Percentiles rank a stretch among this genome's conserved stretches.
phyloP scores from a whole-genome alignment of 257 asterid genomes.

The Solanum etuberosum region DNA sequence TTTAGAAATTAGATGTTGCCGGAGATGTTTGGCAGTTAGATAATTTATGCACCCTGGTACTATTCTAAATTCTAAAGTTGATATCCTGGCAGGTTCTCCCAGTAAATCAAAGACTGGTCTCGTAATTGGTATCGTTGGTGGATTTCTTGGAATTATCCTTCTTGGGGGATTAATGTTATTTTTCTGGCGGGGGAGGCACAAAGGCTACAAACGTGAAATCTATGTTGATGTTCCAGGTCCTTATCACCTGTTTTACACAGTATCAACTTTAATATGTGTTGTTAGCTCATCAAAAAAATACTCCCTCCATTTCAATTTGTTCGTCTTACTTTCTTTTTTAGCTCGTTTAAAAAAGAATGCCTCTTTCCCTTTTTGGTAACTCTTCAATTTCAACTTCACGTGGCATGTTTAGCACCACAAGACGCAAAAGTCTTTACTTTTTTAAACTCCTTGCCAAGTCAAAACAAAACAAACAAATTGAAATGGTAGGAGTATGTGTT shows the following conservation, averaged over 20 bases:
- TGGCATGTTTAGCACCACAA: background rate
- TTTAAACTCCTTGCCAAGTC: background rate
- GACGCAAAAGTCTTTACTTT: background rate
- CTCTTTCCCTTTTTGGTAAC: background rate
- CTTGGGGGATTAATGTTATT: constrained; percentile 49
- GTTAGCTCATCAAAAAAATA: background rate
- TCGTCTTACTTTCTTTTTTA: background rate
- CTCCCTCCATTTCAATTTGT: background rate
- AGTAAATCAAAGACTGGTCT: constrained; percentile 52
- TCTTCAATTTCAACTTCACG: background rate
- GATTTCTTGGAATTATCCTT: constrained; percentile 44
- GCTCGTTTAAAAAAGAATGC: background rate
- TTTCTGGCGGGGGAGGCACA: constrained; percentile 46
- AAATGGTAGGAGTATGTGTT: background rate
- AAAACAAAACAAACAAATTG: background rate
- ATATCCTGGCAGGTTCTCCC: constrained; percentile 40
- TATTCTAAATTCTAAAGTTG: background rate
- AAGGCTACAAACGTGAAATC: constrained; percentile 59
- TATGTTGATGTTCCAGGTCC: constrained; percentile 87
- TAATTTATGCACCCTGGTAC: background rate
- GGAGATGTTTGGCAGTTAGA: background rate
- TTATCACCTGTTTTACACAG: background rate
- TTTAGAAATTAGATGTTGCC: background rate
- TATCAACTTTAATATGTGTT: background rate
- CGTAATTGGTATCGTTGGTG: constrained; percentile 55